phyloP scores from a whole-genome alignment of 2,329 filamentous ascomycete species.

The Exophiala sp. region DNA sequence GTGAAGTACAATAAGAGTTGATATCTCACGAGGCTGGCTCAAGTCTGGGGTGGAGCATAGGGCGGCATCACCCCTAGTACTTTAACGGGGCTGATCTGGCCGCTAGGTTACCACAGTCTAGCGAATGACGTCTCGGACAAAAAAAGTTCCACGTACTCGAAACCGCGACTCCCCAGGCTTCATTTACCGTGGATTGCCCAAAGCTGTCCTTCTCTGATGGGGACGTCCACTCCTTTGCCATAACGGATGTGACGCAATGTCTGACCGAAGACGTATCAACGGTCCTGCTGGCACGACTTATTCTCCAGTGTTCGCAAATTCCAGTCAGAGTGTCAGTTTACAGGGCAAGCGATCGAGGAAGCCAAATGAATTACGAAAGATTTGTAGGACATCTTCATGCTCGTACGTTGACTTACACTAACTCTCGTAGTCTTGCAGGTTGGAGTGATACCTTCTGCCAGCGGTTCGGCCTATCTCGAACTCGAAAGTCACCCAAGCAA shows the following conservation, averaged over 20 bases:
- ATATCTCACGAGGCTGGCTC: no score
- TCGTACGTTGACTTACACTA: neutral
- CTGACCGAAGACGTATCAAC: conserved; percentile 86
- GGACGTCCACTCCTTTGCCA: conserved; percentile 20
- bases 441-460: conserved; percentile 86
- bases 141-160: neutral
- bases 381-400: conserved; percentile 61
- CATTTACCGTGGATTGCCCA: neutral
- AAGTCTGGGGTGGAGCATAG: no score
- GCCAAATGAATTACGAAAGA: conserved; percentile 72
- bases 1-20: no score
- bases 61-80: no score
- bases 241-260: conserved; percentile 50
- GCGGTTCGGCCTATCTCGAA: conserved; percentile 73
- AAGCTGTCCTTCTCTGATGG: neutral
- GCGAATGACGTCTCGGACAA: neutral
- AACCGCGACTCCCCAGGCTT: neutral
- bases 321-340: conserved; percentile 46
- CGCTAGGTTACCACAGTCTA: neutral
- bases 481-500: conserved; percentile 47
- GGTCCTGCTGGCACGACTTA: conserved; percentile 74
- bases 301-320: conserved; percentile 65
- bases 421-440: conserved; percentile 71
- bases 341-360: conserved; percentile 57
- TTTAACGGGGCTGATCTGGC: no score